phyloP scores from a whole-genome alignment of 202 grass and related monocot species.

The Cymbopogon flexuosus region DNA sequence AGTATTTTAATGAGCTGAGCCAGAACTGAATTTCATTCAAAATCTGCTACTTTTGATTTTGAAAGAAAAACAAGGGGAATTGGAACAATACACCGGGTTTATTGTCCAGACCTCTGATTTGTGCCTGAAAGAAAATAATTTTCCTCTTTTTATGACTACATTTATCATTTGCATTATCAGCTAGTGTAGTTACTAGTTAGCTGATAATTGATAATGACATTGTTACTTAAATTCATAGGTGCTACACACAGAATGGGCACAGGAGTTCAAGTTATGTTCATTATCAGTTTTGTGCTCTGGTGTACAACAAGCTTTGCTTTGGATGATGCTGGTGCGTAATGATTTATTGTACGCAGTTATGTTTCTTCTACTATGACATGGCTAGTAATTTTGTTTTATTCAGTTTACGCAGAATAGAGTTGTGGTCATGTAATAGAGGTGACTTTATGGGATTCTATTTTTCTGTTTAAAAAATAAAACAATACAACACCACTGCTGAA shows the following conservation, averaged over 20 bases:
- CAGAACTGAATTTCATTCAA: background rate
- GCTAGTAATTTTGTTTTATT: background rate
- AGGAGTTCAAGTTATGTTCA: constrained; percentile 7
- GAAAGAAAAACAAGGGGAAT: background rate
- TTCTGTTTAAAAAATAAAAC: background rate
- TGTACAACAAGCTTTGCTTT: constrained; percentile 1
- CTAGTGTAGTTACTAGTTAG: background rate
- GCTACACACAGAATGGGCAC: constrained; percentile 11
- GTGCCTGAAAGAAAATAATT: background rate
- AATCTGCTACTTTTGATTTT: background rate
- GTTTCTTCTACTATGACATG: background rate
- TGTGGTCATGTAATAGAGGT: background rate
- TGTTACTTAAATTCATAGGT: background rate
- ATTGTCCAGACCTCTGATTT: background rate
- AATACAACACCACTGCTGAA: no score
- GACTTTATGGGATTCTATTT: background rate
- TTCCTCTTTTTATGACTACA: background rate
- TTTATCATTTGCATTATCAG: background rate
- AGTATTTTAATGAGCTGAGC: background rate
- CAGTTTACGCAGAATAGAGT: background rate
- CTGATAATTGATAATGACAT: background rate
- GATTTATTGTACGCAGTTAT: background rate
- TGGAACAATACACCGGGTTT: background rate
- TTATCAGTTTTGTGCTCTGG: background rate
- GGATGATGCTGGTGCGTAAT: constrained; percentile 29